Percentiles rank a stretch among this genome's conserved stretches.
Evolutionary conservation across 2,329 filamentous ascomycete species (phyloP).

Genomic region (Colletotrichum horii): DNA sequence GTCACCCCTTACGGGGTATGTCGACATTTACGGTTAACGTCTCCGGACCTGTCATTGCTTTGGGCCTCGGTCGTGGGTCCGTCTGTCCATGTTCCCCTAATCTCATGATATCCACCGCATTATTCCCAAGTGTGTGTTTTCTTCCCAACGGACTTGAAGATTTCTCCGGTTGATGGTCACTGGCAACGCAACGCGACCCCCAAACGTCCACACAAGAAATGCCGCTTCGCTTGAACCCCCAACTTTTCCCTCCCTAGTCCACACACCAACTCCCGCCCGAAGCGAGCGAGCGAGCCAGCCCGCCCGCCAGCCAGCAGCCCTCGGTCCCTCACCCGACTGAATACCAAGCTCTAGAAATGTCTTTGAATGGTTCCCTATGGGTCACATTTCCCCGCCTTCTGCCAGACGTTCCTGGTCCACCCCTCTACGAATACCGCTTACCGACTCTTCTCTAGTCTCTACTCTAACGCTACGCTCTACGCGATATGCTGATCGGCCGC

Average conservation of each 20-base stretch:
- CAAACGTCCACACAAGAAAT: not conserved
- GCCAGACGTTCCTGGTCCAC: not conserved
- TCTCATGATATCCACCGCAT: slow-evolving; percentile 4
- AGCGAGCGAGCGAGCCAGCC: not conserved
- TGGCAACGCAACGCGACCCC: not conserved
- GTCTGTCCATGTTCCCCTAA: not conserved
- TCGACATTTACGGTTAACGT: slow-evolving; percentile 9
- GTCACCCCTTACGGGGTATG: not conserved
- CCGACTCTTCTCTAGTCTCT: not conserved
- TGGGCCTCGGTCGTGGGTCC: not conserved
- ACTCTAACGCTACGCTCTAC: not conserved
- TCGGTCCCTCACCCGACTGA: not conserved
- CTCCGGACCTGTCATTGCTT: not conserved
- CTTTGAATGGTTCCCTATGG: not conserved
- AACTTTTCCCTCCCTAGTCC: not conserved
- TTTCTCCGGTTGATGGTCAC: not conserved
- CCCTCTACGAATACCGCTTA: not conserved
- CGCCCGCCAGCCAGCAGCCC: not conserved
- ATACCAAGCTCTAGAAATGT: not conserved
- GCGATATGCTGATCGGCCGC: slow-evolving; percentile 4
- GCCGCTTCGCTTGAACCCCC: slow-evolving; percentile 3
- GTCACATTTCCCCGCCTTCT: slow-evolving; percentile 6
- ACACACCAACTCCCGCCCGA: slow-evolving; percentile 5
- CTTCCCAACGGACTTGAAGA: not conserved
- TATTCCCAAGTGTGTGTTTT: not conserved